Evolutionary conservation across 352 stramenopile species (phyloP).

Genomic region (Globisporangium cylindrosporum): DNA sequence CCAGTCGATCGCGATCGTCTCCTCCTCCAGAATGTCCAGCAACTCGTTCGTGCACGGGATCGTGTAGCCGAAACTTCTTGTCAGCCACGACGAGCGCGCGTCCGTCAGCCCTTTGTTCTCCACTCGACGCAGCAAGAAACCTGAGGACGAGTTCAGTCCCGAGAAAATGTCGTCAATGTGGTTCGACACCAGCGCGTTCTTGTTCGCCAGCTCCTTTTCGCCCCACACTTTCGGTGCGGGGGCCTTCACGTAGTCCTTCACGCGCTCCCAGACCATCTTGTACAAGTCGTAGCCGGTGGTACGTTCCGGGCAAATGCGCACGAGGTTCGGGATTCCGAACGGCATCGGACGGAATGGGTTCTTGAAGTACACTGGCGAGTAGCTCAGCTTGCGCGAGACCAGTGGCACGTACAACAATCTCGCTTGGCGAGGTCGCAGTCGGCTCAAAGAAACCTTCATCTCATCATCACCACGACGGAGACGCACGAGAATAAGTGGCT

Average conservation of each 20-base stretch:
- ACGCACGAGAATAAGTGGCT: constrained; percentile 53
- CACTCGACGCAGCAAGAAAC: constrained; percentile 78
- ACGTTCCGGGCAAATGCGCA: constrained; percentile 80
- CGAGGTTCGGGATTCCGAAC: constrained; percentile 85
- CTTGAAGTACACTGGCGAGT: constrained; percentile 88
- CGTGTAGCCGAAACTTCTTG: constrained; percentile 73
- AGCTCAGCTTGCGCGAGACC: constrained; percentile 83
- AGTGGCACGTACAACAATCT: constrained; percentile 78
- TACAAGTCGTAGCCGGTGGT: constrained; percentile 82
- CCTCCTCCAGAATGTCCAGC: constrained; percentile 81
- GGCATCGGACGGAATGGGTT: constrained; percentile 84
- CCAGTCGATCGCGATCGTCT: constrained; percentile 87
- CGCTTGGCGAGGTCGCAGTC: constrained; percentile 65
- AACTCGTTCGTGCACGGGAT: constrained; percentile 77
- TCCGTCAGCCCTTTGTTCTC: constrained; percentile 84
- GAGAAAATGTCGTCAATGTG: constrained; percentile 83
- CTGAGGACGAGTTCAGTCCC: constrained; percentile 64
- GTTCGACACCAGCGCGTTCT: constrained; percentile 44
- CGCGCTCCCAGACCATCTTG: constrained; percentile 75
- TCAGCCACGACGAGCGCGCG: constrained; percentile 74
- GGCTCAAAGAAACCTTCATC: constrained; percentile 62
- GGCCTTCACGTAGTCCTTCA: constrained; percentile 75
- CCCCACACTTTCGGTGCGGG: constrained; percentile 40
- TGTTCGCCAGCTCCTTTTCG: constrained; percentile 24
- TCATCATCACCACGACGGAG: constrained; percentile 69